Base-by-base conservation (phyloP, 2,329 filamentous ascomycete genomes). In the Sporothrix brasiliensis region DNA sequence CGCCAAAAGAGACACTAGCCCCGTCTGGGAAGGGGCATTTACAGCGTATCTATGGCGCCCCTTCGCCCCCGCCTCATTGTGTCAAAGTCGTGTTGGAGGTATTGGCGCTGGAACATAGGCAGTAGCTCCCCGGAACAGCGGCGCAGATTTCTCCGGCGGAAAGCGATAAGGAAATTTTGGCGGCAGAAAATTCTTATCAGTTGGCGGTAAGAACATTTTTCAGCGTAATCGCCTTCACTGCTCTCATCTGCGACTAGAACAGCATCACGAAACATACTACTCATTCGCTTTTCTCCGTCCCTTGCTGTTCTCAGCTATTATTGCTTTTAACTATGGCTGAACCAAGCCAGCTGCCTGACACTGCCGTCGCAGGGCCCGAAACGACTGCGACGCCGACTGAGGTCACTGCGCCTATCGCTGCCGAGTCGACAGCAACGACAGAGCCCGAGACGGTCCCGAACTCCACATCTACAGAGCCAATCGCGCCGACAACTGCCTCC, bases 161-260 rank as follows among this genome's bases (percentile, higher is more conserved):
- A 14, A 3, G n/a, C 27, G 73, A 74, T 74, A 74, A 74, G 73
- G 58, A 44, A 16, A 60, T 71, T 70, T 52, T 54, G 53, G 41
- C 67, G 70, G 70, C 72, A 73, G 70, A 72, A 73, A 73, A 73
- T 66, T 71, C 67, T 73, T 73, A 73, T 73, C 72, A 54, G 65
- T 41, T 11, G 11, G 56, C 54, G 44, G 47, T 72, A 49, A 24
- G 52, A 24, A 34, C 56, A 54, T 70, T 72, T 65, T 67, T 70
- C 41, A 21, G 58, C 49, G 39, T 13, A 54, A 47, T 44, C 11
- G 56, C 34, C 56, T n/a, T 44, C 34, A 19, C 44, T 27, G 11
- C 21, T 44, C 39, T 47, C 41, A 9, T 13, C 11, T 47, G 16
- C 13, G 56, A 61, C 39, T n/a, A 14, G 4, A 14, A 41, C n/a